These are phyloP conservation scores for Solanum chacoense DNA, from an alignment of 305 asterid species.

Conservation along the genomic window DNA sequence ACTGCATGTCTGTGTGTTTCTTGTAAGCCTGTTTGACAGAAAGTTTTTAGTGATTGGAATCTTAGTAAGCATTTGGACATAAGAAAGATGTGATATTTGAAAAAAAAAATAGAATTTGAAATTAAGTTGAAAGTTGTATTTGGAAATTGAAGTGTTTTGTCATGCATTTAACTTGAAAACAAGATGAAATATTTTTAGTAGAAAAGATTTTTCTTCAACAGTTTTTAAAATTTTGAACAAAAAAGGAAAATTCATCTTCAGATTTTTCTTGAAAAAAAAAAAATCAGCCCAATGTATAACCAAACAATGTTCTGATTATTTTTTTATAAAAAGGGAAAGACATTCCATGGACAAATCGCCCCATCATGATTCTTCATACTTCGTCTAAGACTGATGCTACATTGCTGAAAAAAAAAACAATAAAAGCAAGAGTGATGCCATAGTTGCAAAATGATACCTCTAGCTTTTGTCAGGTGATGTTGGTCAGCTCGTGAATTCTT, in stretches of 20 bases:
- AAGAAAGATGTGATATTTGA: neutral
- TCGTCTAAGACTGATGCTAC: no score
- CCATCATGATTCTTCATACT: neutral
- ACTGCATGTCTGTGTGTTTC: neutral
- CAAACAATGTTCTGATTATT: neutral
- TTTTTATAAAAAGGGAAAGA: neutral
- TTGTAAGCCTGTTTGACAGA: conserved; percentile 30
- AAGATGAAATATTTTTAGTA: neutral
- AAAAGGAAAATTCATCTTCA: neutral
- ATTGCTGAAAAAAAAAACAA: neutral
- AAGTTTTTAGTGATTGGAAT: conserved; percentile 7
- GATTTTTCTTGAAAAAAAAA: neutral
- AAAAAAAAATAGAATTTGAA: neutral
- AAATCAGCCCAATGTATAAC: neutral
- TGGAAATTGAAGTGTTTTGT: neutral
- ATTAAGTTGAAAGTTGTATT: neutral
- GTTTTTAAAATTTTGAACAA: neutral
- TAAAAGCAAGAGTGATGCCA: neutral
- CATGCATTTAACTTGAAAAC: neutral
- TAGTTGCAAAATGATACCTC: conserved; percentile 28
- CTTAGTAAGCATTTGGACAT: neutral
- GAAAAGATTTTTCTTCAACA: neutral
- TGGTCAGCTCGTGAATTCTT: conserved; percentile 18
- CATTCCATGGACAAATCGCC: neutral
- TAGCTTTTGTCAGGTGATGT: conserved; percentile 27